Conservation (phyloP, 345 rosid genomes). For the Rubroshorea leprosula region DNA sequence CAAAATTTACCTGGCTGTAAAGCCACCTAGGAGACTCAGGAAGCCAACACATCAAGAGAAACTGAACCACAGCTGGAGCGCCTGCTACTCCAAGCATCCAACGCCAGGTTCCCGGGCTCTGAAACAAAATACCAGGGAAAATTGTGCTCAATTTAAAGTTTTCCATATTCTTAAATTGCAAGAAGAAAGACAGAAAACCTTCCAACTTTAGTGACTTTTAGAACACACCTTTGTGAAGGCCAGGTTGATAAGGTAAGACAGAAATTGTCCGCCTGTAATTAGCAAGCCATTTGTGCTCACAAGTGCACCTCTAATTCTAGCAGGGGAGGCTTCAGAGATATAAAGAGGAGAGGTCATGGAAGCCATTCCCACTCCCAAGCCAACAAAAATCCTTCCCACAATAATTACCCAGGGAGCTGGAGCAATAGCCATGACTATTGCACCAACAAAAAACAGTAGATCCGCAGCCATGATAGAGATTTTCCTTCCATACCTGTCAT, state of each 20-base stretch:
- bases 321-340: conserved; percentile 90
- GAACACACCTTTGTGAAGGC: conserved; percentile 57
- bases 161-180: not conserved
- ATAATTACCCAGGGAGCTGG: conserved; percentile 69
- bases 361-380: conserved; percentile 93
- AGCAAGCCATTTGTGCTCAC: conserved; percentile 79
- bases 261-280: conserved; percentile 81
- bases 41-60: conserved; percentile 52
- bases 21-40: conserved; percentile 96
- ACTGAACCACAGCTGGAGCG: conserved; percentile 57
- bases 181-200: too few species aligned
- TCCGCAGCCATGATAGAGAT: conserved; percentile 56
- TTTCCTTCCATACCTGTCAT: conserved; percentile 71
- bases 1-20: conserved; percentile 47
- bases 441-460: conserved; percentile 58
- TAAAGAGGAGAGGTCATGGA: conserved; percentile 95
- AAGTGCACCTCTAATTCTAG: conserved; percentile 82
- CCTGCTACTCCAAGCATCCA: conserved; percentile 94
- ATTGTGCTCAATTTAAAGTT: not conserved
- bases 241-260: conserved; percentile 77
- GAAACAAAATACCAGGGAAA: not conserved
- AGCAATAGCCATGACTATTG: conserved; percentile 64
- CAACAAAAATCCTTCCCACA: conserved; percentile 68
- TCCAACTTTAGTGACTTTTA: not conserved
- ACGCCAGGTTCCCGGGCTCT: conserved; percentile 79